Evolutionary conservation across 768 basidiomycete genomes (phyloP).

Genomic region (Daedalea quercina): DNA sequence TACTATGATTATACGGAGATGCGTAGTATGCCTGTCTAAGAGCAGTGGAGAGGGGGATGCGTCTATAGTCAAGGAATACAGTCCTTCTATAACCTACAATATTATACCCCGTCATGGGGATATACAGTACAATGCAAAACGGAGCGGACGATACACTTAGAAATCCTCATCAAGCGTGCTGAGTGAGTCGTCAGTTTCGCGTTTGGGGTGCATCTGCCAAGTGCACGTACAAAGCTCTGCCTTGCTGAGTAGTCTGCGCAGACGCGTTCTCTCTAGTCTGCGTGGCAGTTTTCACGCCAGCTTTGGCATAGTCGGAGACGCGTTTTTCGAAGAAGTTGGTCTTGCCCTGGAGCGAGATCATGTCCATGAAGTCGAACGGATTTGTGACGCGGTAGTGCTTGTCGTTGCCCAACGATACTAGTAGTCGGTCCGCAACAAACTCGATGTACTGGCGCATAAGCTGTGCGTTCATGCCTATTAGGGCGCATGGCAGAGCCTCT

Average conservation of each 20-base stretch:
- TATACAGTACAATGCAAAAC: not conserved
- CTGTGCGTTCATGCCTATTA: slow-evolving; percentile 88
- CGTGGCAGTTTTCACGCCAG: slow-evolving; percentile 38
- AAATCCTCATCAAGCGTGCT: slow-evolving; percentile 39
- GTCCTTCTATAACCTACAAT: not conserved
- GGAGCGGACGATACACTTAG: not conserved
- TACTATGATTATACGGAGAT: no score
- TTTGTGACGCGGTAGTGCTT: slow-evolving; percentile 74
- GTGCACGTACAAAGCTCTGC: slow-evolving; percentile 32
- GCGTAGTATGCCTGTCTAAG: no score
- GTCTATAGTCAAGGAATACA: no score
- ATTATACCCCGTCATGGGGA: not conserved
- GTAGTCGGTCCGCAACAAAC: slow-evolving; percentile 85
- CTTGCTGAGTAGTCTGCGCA: not conserved
- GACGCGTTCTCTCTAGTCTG: slow-evolving; percentile 1
- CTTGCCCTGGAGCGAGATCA: slow-evolving; percentile 94
- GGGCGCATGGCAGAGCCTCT: slow-evolving; percentile 79
- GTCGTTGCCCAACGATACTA: slow-evolving; percentile 76
- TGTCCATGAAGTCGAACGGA: slow-evolving; percentile 92
- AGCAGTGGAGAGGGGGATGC: no score
- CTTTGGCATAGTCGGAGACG: slow-evolving; percentile 79
- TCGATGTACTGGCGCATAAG: slow-evolving; percentile 93
- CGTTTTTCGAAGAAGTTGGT: slow-evolving; percentile 97
- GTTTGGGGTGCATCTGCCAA: not conserved
- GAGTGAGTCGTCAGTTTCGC: no score